These are phyloP conservation scores for Malus hybrid DNA, from an alignment of 331 rosid genomes.

Conservation along the genomic window DNA sequence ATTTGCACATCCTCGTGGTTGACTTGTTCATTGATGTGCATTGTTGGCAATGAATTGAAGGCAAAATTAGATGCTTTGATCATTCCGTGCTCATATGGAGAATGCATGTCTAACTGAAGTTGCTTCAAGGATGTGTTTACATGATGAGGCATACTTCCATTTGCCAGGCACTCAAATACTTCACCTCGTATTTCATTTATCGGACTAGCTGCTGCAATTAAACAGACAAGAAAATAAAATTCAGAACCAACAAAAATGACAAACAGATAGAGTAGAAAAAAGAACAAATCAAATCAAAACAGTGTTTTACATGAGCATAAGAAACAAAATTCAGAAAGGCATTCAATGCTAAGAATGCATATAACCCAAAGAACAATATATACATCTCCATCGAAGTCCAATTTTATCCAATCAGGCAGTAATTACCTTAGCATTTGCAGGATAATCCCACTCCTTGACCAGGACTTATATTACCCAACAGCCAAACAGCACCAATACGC, in stretches of 20 bases:
- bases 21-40: constrained; percentile 32
- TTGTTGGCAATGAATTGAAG: constrained; percentile 40
- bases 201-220: constrained; percentile 20
- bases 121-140: constrained; percentile 33
- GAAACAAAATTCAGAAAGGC: neutral
- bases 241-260: neutral
- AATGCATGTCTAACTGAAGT: constrained; percentile 9
- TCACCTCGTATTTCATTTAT: constrained; percentile 21
- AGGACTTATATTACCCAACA: neutral
- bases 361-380: neutral
- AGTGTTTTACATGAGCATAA: neutral
- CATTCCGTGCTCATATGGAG: constrained; percentile 23
- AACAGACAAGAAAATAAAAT: neutral
- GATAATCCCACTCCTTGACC: neutral
- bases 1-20: constrained; percentile 22
- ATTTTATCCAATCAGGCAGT: neutral
- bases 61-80: constrained; percentile 23
- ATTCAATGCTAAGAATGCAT: neutral
- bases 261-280: neutral
- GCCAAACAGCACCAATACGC: neutral
- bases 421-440: neutral
- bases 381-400: neutral
- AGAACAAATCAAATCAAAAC: neutral
- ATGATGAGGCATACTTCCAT: constrained; percentile 17
- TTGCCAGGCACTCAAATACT: constrained; percentile 25